Conservation (phyloP, 2,329 filamentous ascomycete genomes). For the Pseudogymnoascus sp. region DNA sequence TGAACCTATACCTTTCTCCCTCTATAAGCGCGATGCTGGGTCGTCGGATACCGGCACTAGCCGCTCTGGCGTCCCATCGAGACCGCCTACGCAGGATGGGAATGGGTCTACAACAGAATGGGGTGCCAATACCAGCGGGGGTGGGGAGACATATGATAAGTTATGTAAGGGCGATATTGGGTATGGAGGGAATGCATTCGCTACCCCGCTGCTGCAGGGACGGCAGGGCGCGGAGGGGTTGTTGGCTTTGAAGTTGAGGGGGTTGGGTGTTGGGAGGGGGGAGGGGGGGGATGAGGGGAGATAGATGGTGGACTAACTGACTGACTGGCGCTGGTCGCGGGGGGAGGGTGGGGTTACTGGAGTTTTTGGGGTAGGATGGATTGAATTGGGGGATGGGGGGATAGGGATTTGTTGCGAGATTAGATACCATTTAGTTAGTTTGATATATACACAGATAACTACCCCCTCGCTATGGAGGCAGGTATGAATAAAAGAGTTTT, state of each 20-base stretch:
- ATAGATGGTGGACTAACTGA: too few species aligned
- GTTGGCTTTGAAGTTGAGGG: constrained; percentile 58
- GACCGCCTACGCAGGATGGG: constrained; percentile 19
- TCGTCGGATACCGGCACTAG: constrained; percentile 23
- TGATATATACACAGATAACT: too few species aligned
- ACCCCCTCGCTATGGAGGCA: too few species aligned
- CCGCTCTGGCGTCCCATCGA: constrained; percentile 23
- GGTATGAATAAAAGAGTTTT: too few species aligned
- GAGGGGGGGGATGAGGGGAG: too few species aligned
- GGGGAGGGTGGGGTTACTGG: too few species aligned
- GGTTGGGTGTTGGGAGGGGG: constrained; percentile 23
- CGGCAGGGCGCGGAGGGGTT: constrained; percentile 50
- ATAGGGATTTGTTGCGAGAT: too few species aligned
- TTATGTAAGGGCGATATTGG: constrained; percentile 56
- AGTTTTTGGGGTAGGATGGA: too few species aligned
- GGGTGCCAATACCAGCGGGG: constrained; percentile 17
- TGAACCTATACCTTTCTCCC: constrained; percentile 44
- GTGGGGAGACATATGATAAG: constrained; percentile 48
- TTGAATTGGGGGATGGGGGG: too few species aligned
- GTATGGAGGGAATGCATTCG: constrained; percentile 50
- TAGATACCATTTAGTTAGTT: too few species aligned
- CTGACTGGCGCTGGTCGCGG: too few species aligned
- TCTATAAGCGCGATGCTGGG: constrained; percentile 15
- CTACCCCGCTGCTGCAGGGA: constrained; percentile 28
- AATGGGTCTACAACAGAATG: constrained; percentile 25